Evolutionary conservation across 768 basidiomycete genomes (phyloP).

Genomic region (Dentipellis sp.): DNA sequence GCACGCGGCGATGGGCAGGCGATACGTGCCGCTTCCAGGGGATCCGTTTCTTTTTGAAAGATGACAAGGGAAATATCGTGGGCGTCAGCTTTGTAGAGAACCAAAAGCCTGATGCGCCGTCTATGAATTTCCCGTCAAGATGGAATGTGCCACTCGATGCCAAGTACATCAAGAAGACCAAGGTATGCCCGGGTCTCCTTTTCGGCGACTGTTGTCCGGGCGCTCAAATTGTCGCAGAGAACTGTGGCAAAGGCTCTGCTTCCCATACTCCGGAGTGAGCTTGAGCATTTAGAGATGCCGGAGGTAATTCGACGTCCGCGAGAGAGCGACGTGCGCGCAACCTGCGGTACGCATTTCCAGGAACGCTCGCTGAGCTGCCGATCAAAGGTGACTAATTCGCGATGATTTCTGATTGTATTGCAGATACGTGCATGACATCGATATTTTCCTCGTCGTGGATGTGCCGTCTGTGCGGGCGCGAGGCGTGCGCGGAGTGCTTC

Average conservation of each 20-base stretch:
- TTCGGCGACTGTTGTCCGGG: background rate
- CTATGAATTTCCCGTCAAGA: slow-evolving; percentile 50
- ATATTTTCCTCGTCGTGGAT: slow-evolving; percentile 87
- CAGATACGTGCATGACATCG: slow-evolving; percentile 92
- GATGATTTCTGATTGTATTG: background rate
- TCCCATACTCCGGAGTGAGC: slow-evolving; percentile 56
- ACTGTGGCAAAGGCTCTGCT: slow-evolving; percentile 63
- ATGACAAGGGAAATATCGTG: slow-evolving; percentile 45
- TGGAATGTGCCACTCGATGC: slow-evolving; percentile 57
- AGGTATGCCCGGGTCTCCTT: slow-evolving; percentile 32
- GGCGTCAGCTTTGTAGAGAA: slow-evolving; percentile 65
- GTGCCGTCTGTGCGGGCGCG: slow-evolving; percentile 85
- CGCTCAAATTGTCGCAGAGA: slow-evolving; percentile 28
- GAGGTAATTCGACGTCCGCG: slow-evolving; percentile 64
- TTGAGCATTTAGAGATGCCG: slow-evolving; percentile 44
- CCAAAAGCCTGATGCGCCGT: slow-evolving; percentile 45
- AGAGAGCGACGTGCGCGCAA: slow-evolving; percentile 76
- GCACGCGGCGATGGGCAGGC: slow-evolving; percentile 80
- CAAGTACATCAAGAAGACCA: slow-evolving; percentile 45
- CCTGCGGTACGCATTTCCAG: slow-evolving; percentile 54
- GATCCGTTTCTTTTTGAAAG: slow-evolving; percentile 71
- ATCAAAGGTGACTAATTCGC: slow-evolving; percentile 6
- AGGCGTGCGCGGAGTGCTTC: slow-evolving; percentile 82
- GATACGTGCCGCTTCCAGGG: slow-evolving; percentile 83
- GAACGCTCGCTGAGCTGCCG: background rate